These are phyloP conservation scores for Fusarium veterinarium DNA, from an alignment of 2,329 filamentous ascomycete genomes.

Conservation along the genomic window DNA sequence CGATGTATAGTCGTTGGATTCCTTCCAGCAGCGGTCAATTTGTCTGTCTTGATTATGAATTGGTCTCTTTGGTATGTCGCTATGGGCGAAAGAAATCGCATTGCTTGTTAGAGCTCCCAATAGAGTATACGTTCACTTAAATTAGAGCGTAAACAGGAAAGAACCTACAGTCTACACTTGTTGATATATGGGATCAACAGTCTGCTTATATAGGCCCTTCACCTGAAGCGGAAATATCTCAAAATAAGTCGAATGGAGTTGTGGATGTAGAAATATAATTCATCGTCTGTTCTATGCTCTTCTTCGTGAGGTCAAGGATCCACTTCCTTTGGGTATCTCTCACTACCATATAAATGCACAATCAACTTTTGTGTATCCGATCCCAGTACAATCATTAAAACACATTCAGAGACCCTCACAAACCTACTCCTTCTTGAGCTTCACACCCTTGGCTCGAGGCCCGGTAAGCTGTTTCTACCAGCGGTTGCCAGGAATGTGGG, in stretches of 20 bases:
- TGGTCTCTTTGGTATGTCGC: not conserved
- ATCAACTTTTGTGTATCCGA: slow-evolving; percentile 39
- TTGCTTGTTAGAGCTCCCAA: not conserved
- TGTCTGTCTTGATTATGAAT: not conserved
- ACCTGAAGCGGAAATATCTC: not conserved
- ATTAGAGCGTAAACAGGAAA: not conserved
- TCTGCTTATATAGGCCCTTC: not conserved
- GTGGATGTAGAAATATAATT: not conserved
- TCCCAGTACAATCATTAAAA: slow-evolving; percentile 19
- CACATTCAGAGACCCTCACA: not conserved
- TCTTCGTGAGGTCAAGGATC: slow-evolving; percentile 37
- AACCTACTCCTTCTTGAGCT: not conserved
- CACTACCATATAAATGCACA: slow-evolving; percentile 35
- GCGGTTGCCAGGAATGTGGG: slow-evolving; percentile 40
- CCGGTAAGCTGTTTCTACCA: slow-evolving; percentile 11
- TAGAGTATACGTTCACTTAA: not conserved
- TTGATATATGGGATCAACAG: not conserved
- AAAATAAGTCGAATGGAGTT: not conserved
- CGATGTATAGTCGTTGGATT: not conserved
- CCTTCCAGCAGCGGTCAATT: not conserved
- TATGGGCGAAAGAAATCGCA: not conserved
- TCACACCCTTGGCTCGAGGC: not conserved
- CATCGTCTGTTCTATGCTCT: not conserved
- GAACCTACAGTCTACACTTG: not conserved
- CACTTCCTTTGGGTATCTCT: slow-evolving; percentile 47